Percentiles rank a stretch among this genome's conserved stretches.
Evolutionary conservation across 371 early-diverging fungal species (phyloP).

Genomic region (Globomyces sp.): DNA sequence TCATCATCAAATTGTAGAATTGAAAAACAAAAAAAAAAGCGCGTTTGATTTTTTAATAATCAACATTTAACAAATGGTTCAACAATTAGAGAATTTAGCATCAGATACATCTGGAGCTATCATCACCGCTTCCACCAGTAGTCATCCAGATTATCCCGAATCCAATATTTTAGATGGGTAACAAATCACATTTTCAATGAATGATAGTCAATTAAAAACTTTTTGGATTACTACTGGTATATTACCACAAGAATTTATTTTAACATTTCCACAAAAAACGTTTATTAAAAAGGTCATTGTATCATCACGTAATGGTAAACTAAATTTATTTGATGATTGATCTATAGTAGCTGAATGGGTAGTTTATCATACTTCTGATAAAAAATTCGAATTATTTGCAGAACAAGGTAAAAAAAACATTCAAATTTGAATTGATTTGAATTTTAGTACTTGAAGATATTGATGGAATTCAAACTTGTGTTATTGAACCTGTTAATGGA

Average conservation of each 20-base stretch:
- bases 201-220: slow-evolving; percentile 22
- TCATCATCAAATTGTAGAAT: too few relatives aligned
- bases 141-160: slow-evolving; percentile 1
- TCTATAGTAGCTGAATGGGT: neutral
- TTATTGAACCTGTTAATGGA: slow-evolving; percentile 4
- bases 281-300: slow-evolving; percentile 3
- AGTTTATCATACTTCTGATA: neutral
- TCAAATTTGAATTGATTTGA: too few relatives aligned
- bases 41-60: too few relatives aligned
- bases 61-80: too few relatives aligned
- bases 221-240: slow-evolving; percentile 46
- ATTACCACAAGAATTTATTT: slow-evolving; percentile 45
- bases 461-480: slow-evolving; percentile 7
- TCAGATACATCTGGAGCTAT: neutral
- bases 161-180: slow-evolving; percentile 12
- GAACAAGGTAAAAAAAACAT: neutral
- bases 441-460: neutral
- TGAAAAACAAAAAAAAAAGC: too few relatives aligned
- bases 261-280: slow-evolving; percentile 26
- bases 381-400: slow-evolving; percentile 1
- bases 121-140: slow-evolving; percentile 4
- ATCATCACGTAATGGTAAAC: neutral
- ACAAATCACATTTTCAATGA: neutral
- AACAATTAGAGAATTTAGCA: slow-evolving; percentile 12
- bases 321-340: too few relatives aligned